These are phyloP conservation scores for Pseudopyricularia javanii DNA, from an alignment of 2,329 filamentous ascomycete species.

Conservation along the genomic window DNA sequence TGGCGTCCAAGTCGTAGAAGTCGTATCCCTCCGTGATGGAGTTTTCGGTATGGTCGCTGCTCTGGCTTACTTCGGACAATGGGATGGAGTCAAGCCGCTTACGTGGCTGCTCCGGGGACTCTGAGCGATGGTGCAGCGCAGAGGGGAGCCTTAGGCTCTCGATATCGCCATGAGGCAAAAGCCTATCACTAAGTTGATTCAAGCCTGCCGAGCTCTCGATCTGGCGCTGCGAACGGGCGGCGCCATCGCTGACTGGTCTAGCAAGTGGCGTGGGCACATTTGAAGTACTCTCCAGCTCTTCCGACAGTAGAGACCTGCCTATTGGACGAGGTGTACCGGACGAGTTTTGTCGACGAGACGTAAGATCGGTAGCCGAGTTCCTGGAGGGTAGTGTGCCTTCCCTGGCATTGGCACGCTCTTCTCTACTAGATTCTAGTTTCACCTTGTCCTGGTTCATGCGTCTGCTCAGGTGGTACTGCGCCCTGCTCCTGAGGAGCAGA, in stretches of 20 bases:
- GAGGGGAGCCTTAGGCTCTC: constrained; percentile 38
- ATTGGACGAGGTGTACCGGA: constrained; percentile 14
- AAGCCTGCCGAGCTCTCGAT: constrained; percentile 5
- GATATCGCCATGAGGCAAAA: constrained; percentile 37
- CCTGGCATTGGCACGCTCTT: not conserved
- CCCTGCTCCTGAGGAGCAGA: constrained; percentile 39
- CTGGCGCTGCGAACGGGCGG: constrained; percentile 8
- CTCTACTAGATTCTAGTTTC: not conserved
- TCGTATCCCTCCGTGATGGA: constrained; percentile 51
- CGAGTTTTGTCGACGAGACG: constrained; percentile 20
- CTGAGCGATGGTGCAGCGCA: constrained; percentile 20
- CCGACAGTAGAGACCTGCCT: constrained; percentile 34
- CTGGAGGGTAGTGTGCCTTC: not conserved
- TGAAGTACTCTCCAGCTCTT: constrained; percentile 50
- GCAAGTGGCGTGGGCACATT: constrained; percentile 49
- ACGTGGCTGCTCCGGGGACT: constrained; percentile 16
- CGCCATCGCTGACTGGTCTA: constrained; percentile 31
- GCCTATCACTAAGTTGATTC: constrained; percentile 13
- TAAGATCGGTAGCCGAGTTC: constrained; percentile 16
- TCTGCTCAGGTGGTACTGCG: constrained; percentile 42
- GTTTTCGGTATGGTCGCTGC: constrained; percentile 31
- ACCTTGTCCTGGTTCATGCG: constrained; percentile 29
- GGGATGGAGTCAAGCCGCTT: constrained; percentile 36
- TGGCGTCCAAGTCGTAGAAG: constrained; percentile 49
- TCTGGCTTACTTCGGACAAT: constrained; percentile 36